These are phyloP conservation scores for Aureobasidium sp. DNA, from an alignment of 2,329 filamentous ascomycete species.

Conservation along the genomic window DNA sequence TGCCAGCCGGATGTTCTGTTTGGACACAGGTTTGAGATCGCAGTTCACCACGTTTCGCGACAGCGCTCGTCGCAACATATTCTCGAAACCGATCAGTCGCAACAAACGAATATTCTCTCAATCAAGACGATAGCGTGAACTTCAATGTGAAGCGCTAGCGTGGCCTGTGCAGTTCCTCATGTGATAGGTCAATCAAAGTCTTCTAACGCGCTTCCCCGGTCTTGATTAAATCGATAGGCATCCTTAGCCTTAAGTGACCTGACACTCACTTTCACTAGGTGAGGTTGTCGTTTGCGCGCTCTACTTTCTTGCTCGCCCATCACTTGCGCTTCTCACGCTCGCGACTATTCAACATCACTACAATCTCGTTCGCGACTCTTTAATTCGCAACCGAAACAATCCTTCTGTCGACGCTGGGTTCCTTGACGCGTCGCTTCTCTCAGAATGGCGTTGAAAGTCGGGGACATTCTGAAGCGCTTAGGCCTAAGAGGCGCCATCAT, in stretches of 20 bases:
- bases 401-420: not conserved
- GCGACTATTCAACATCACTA: not conserved
- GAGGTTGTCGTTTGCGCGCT: not conserved
- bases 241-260: not conserved
- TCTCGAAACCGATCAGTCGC: not conserved
- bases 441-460: not conserved
- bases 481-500: not conserved
- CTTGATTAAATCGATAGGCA: not conserved
- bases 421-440: not conserved
- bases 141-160: constrained; percentile 5
- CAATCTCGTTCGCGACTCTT: not conserved
- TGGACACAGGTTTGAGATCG: not conserved
- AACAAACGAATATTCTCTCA: not conserved
- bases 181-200: not conserved
- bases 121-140: constrained; percentile 1
- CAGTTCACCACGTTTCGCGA: not conserved
- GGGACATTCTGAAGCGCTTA: not conserved
- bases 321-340: not conserved
- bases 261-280: not conserved
- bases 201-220: not conserved
- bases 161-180: constrained; percentile 3
- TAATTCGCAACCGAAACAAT: not conserved
- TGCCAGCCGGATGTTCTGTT: not conserved
- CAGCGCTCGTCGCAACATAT: not conserved
- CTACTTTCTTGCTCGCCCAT: not conserved